Evolutionary conservation across 306 rosid genomes (phyloP).

Genomic region (Sicyos baderoa): DNA sequence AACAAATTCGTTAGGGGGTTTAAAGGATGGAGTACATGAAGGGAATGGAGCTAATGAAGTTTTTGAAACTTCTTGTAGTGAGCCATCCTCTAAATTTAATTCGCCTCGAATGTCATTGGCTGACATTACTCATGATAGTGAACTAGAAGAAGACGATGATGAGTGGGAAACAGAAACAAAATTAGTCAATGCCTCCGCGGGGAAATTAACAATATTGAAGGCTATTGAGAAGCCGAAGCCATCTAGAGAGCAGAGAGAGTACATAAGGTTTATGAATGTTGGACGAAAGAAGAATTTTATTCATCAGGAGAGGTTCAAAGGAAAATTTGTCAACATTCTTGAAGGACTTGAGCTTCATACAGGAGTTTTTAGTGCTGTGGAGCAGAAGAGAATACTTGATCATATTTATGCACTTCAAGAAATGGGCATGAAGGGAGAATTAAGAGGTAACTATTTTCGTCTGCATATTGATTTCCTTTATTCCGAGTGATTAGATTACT

Average conservation of each 20-base stretch:
- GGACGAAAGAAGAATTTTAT: constrained; percentile 49
- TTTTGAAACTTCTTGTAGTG: constrained; percentile 26
- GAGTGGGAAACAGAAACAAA: constrained; percentile 24
- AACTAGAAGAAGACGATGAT: constrained; percentile 51
- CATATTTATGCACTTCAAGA: constrained; percentile 49
- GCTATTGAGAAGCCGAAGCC: constrained; percentile 50
- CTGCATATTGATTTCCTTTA: constrained; percentile 4
- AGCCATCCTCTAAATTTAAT: constrained; percentile 15
- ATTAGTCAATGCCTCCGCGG: constrained; percentile 26
- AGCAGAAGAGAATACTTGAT: constrained; percentile 70
- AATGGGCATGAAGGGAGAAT: constrained; percentile 62
- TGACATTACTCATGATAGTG: constrained; percentile 90
- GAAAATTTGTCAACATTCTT: constrained; percentile 59
- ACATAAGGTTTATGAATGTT: constrained; percentile 56
- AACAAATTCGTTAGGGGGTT: constrained; percentile 27
- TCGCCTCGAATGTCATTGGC: constrained; percentile 65
- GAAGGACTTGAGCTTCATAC: constrained; percentile 88
- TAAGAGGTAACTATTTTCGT: constrained; percentile 51
- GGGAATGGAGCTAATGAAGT: constrained; percentile 17
- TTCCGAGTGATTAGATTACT: not conserved
- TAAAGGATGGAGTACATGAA: constrained; percentile 28
- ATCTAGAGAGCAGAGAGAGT: constrained; percentile 72
- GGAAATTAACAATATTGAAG: constrained; percentile 27
- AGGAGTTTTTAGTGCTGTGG: constrained; percentile 77
- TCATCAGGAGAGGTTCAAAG: constrained; percentile 62